Percentiles rank a stretch among this genome's conserved stretches.
Evolutionary conservation across 805 yeast genomes (phyloP).

Genomic region (Metschnikowia sp.): DNA sequence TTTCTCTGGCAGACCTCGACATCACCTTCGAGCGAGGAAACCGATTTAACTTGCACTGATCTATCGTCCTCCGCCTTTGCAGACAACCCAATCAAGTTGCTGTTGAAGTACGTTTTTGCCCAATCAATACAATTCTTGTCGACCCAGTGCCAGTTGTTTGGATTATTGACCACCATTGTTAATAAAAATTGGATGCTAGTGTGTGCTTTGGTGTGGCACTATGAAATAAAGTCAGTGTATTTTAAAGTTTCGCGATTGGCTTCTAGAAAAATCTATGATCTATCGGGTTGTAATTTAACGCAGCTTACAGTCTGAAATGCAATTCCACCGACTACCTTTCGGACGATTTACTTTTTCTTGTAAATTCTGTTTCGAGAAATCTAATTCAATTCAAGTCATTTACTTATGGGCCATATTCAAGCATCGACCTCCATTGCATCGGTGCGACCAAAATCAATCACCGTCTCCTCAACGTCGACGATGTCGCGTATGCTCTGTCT

Average conservation of each 20-base stretch:
- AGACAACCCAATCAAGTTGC: slow-evolving; percentile 51
- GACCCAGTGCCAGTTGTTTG: slow-evolving; percentile 99
- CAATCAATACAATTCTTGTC: slow-evolving; percentile 94
- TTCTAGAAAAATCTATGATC: slow-evolving; percentile 2
- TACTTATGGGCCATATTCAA: slow-evolving; percentile 9
- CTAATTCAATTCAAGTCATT: background rate
- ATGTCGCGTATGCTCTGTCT: slow-evolving; percentile 62
- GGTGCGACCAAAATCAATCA: slow-evolving; percentile 33
- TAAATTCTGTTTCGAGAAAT: too few relatives aligned
- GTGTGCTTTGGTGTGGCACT: background rate
- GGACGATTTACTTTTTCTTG: too few relatives aligned
- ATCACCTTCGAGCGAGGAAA: slow-evolving; percentile 82
- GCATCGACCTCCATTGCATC: slow-evolving; percentile 46
- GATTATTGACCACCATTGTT: slow-evolving; percentile 89
- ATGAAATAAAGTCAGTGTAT: background rate
- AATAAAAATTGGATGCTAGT: background rate
- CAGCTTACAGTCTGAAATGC: too few relatives aligned
- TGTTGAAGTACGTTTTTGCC: slow-evolving; percentile 74
- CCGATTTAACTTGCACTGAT: slow-evolving; percentile 35
- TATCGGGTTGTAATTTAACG: too few relatives aligned
- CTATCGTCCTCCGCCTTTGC: slow-evolving; percentile 29
- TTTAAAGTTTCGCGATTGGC: background rate
- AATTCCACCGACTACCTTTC: too few relatives aligned
- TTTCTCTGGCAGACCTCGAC: slow-evolving; percentile 96
- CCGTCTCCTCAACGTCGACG: slow-evolving; percentile 67